A percentile compares a stretch with the other conserved stretches of the same genome.
Conservation (phyloP, 2,329 filamentous ascomycete genomes). For the Ceratocystis colombiana region DNA sequence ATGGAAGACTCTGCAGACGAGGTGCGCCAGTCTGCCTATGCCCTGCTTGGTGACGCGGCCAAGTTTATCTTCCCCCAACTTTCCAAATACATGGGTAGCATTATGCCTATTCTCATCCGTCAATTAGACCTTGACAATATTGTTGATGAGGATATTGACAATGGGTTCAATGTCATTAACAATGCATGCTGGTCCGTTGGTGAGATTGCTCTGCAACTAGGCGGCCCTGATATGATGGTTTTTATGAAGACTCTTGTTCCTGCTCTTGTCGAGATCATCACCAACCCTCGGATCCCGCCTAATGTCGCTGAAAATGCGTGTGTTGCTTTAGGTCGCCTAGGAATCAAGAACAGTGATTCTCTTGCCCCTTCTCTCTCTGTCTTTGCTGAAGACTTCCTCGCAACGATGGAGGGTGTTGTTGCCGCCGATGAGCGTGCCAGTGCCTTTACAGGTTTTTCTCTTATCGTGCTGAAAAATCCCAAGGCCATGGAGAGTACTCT, state of each 20-base stretch:
- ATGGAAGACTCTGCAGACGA: conserved; percentile 88
- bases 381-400: conserved; percentile 74
- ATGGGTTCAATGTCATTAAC: conserved; percentile 85
- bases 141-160: conserved; percentile 69
- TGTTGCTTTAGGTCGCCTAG: conserved; percentile 80
- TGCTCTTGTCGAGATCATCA: conserved; percentile 70
- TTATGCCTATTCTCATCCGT: conserved; percentile 73
- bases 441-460: conserved; percentile 81
- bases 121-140: conserved; percentile 76
- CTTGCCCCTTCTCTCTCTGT: conserved; percentile 68
- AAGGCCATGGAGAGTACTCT: conserved; percentile 83
- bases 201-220: conserved; percentile 73
- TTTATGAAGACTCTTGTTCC: conserved; percentile 69
- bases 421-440: conserved; percentile 90
- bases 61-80: conserved; percentile 83
- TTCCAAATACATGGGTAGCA: conserved; percentile 57
- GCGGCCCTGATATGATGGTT: conserved; percentile 59
- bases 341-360: conserved; percentile 63
- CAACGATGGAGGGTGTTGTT: conserved; percentile 71
- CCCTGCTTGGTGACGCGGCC: conserved; percentile 85
- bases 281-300: conserved; percentile 72
- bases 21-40: conserved; percentile 91
- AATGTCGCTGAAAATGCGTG: conserved; percentile 89
- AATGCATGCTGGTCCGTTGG: conserved; percentile 97
- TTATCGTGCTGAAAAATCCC: conserved; percentile 75